Percentiles rank a stretch among this genome's conserved stretches.
Evolutionary conservation across 768 basidiomycete genomes (phyloP).

Genomic region (Glaciozyma martinii): DNA sequence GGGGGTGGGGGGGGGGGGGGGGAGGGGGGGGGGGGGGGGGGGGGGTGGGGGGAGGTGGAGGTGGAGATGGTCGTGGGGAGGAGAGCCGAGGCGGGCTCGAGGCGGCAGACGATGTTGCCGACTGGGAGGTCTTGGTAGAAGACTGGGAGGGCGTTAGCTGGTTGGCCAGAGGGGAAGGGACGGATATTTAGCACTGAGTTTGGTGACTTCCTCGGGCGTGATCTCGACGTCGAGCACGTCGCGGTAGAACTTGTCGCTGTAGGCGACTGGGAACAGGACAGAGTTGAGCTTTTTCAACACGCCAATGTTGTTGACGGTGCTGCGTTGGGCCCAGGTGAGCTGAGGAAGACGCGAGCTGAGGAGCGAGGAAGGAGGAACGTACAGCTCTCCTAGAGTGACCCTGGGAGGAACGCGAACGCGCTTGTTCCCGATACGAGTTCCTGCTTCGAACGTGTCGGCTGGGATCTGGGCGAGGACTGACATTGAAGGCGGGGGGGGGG

Average conservation of each 20-base stretch:
- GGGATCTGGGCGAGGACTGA: background rate
- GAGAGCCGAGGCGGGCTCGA: conserved; percentile 48
- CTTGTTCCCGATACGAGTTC: conserved; percentile 1
- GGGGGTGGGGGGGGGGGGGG: conserved; percentile 36
- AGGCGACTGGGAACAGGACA: conserved; percentile 74
- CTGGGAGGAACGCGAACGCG: conserved; percentile 22
- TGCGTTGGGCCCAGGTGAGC: conserved; percentile 52
- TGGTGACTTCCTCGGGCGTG: conserved; percentile 72
- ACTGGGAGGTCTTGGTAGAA: conserved; percentile 91
- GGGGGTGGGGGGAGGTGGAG: conserved; percentile 1
- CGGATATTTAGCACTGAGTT: conserved; percentile 56
- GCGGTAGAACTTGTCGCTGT: conserved; percentile 77
- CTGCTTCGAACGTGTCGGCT: background rate
- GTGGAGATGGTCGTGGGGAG: conserved; percentile 41
- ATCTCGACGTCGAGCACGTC: conserved; percentile 51
- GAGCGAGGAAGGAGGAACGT: conserved; percentile 1
- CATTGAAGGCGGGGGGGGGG: background rate
- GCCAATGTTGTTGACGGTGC: conserved; percentile 64
- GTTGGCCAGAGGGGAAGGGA: background rate
- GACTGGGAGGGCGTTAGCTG: conserved; percentile 45
- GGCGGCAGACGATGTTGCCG: conserved; percentile 74
- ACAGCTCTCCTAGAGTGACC: conserved; percentile 30
- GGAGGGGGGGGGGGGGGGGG: conserved; percentile 37
- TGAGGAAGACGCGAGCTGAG: conserved; percentile 44
- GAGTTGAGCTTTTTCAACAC: conserved; percentile 59